phyloP scores from a whole-genome alignment of 352 stramenopile species.

The Phytophthora podocarpi region DNA sequence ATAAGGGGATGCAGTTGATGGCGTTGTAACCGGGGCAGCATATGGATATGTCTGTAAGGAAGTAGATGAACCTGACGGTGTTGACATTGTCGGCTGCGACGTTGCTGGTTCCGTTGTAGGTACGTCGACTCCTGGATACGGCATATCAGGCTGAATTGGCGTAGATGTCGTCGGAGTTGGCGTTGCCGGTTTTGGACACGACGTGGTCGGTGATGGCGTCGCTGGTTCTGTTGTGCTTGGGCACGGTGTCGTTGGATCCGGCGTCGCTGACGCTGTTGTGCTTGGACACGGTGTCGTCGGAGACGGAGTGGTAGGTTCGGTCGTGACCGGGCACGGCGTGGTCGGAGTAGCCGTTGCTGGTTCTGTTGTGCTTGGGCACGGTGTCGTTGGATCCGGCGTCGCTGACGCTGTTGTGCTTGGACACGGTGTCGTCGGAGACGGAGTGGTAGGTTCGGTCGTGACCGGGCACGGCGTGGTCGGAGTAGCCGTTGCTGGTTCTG shows the following conservation, averaged over 20 bases:
- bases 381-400: no score
- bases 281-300: not conserved
- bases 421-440: not conserved
- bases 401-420: not conserved
- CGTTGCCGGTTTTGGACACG: not conserved
- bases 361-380: no score
- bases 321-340: no score
- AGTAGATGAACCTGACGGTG: no score
- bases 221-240: not conserved
- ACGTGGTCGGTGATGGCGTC: not conserved
- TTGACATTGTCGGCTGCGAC: no score
- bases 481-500: not conserved
- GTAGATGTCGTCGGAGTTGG: not conserved
- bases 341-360: no score
- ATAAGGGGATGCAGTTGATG: not conserved
- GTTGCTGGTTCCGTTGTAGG: not conserved
- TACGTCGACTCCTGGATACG: not conserved
- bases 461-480: no score
- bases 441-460: not conserved
- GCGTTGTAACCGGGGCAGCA: not conserved
- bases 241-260: not conserved
- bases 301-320: no score
- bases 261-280: not conserved
- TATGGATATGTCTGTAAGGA: constrained; percentile 7
- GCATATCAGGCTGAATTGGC: no score